A percentile compares a stretch with the other conserved stretches of the same genome.
Evolutionary conservation across 176 grass and related monocot genomes (phyloP).

Genomic region (Oryza glaberrima): DNA sequence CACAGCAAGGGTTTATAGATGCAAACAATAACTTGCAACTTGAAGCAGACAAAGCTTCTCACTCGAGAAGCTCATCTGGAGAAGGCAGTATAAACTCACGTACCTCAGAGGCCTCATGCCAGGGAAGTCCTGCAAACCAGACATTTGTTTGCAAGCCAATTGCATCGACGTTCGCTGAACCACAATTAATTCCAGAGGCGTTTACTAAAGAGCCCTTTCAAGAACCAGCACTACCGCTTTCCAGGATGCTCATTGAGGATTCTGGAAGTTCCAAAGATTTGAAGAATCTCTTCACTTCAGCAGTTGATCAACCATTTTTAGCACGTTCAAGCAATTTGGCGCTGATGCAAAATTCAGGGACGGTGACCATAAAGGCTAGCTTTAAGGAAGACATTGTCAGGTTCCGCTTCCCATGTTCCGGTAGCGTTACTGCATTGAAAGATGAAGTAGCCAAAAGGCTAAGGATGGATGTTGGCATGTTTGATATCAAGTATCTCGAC

Average conservation of each 20-base stretch:
- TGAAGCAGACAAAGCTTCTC: slow-evolving; percentile 61
- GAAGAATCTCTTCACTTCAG: slow-evolving; percentile 69
- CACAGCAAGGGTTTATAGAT: slow-evolving; percentile 45
- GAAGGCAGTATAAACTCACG: slow-evolving; percentile 77
- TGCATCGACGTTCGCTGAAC: slow-evolving; percentile 50
- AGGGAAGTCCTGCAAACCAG: slow-evolving; percentile 59
- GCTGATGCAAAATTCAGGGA: slow-evolving; percentile 50
- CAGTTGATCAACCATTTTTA: slow-evolving; percentile 42
- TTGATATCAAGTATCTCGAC: slow-evolving; percentile 90
- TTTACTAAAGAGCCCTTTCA: slow-evolving; percentile 53
- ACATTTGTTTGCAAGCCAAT: slow-evolving; percentile 57
- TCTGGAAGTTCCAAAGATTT: slow-evolving; percentile 87
- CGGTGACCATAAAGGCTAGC: slow-evolving; percentile 82
- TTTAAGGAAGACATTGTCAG: slow-evolving; percentile 92
- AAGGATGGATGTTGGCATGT: slow-evolving; percentile 78
- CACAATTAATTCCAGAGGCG: slow-evolving; percentile 40
- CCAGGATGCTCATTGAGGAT: slow-evolving; percentile 68
- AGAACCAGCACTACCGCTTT: slow-evolving; percentile 54
- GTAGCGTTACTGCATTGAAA: slow-evolving; percentile 57
- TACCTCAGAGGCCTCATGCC: slow-evolving; percentile 81
- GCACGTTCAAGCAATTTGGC: slow-evolving; percentile 43
- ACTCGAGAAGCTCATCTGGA: slow-evolving; percentile 73
- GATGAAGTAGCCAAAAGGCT: slow-evolving; percentile 72
- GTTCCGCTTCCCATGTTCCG: slow-evolving; percentile 65
- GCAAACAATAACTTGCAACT: slow-evolving; percentile 43